Base-by-base conservation (phyloP, 169 alveolate genomes). In the Eimeria maxima region DNA sequence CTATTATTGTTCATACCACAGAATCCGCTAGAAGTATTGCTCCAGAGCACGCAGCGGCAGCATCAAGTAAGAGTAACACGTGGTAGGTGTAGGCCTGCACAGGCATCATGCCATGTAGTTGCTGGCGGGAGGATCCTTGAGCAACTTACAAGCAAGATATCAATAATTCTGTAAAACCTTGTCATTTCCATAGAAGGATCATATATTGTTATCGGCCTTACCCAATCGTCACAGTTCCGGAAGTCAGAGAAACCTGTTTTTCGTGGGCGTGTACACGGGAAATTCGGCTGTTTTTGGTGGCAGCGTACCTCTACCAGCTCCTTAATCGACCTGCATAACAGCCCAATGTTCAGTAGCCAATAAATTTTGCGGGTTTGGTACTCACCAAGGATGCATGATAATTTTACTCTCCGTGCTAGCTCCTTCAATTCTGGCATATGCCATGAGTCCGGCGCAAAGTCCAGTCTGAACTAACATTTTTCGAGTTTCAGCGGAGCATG, bases 211-310 rank as follows among this genome's bases (percentile, higher is more conserved):
- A 86, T 86, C 7, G 44, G 78, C 22, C 93, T 42, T 86, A 86
- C 93, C 93, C 93, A 86, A 86, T 86, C 27, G 93, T 86, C 93
- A 86, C 93, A 42, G 93, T 86, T 16, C 93, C 93, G 63, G 93
- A 86, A 44, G 93, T 86, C 22, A 86, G 38, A 16, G 93, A 86
- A n/a, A 86, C 93, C 93, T 86, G 93, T 33, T 55, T 29, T 45
- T 33, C 38, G 38, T 57, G 3, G 4, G n/a, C 20, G 29, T 5
- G 29, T 42, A 55, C 44, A 60, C 44, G 81, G 63, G 27, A 20
- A 22, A 86, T 38, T 16, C 38, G 44, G 11, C 45, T 16, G 74
- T 24, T 33, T 86, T 22, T n/a, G 47, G n/a, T 13, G 7, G 4
- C 60, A 57, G 74, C 93, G 57, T 44, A 86, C 93, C 93, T 86